Evolutionary conservation across 2,329 filamentous ascomycete genomes (phyloP).

Genomic region (Alternaria ethzedia): DNA sequence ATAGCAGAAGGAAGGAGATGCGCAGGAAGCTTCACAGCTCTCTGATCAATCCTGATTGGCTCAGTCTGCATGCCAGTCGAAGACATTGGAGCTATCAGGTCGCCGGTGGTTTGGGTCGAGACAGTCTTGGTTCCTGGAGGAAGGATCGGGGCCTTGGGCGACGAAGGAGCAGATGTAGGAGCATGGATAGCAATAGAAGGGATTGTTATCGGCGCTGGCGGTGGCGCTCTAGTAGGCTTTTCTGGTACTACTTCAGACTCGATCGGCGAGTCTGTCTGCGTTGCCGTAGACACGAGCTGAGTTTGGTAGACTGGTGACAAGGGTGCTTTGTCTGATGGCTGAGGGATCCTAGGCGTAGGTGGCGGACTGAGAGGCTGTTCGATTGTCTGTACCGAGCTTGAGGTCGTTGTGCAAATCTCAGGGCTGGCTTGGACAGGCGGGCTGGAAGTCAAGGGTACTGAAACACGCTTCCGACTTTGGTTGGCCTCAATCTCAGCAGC

Average conservation of each 20-base stretch:
- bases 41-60: conserved; percentile 82
- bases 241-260: conserved; percentile 38
- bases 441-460: conserved; percentile 38
- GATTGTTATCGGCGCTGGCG: conserved; percentile 60
- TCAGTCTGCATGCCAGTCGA: conserved; percentile 82
- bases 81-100: conserved; percentile 54
- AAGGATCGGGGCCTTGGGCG: conserved; percentile 76
- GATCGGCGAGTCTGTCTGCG: conserved; percentile 61
- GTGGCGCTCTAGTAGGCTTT: conserved; percentile 32
- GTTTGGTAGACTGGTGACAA: conserved; percentile 41
- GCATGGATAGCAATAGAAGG: conserved; percentile 93
- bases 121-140: conserved; percentile 82
- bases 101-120: conserved; percentile 75
- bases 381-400: conserved; percentile 67
- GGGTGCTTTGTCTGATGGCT: conserved; percentile 52
- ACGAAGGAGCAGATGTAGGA: conserved; percentile 78
- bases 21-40: conserved; percentile 74
- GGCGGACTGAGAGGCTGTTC: conserved; percentile 70
- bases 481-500: conserved; percentile 70
- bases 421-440: conserved; percentile 19
- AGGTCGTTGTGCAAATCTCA: conserved; percentile 62
- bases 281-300: conserved; percentile 63
- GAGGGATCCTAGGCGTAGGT: conserved; percentile 64
- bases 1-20: conserved; percentile 83
- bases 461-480: conserved; percentile 72